Evolutionary conservation across 805 yeast genomes (phyloP).

Genomic region (Candida germanica): DNA sequence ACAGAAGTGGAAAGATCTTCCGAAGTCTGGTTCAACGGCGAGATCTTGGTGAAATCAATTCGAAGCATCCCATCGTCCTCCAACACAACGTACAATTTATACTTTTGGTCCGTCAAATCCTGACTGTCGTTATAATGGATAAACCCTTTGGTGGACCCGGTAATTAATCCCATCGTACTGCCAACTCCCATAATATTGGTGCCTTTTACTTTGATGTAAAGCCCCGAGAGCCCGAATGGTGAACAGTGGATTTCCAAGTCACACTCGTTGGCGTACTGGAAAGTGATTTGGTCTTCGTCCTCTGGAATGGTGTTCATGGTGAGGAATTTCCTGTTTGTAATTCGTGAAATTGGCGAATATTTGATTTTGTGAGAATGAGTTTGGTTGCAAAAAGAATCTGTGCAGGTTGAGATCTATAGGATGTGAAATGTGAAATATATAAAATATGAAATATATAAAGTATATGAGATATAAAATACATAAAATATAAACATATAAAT

Average conservation of each 20-base stretch:
- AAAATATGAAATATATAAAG: no score
- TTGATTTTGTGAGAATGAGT: no score
- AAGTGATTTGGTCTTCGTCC: conserved; percentile 16
- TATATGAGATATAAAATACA: no score
- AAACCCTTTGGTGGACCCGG: conserved; percentile 48
- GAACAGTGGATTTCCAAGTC: conserved; percentile 55
- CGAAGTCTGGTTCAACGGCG: conserved; percentile 17
- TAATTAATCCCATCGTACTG: conserved; percentile 54
- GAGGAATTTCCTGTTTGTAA: no score
- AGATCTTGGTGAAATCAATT: conserved; percentile 50
- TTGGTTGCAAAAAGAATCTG: no score
- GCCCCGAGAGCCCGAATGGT: conserved; percentile 53
- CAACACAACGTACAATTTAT: conserved; percentile 47
- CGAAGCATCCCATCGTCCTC: conserved; percentile 46
- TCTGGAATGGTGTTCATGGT: conserved; percentile 9
- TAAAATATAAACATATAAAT: no score
- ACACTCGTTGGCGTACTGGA: conserved; percentile 48
- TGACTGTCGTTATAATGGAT: conserved; percentile 48
- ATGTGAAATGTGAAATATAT: no score
- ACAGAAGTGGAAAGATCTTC: conserved; percentile 8
- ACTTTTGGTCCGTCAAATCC: conserved; percentile 46
- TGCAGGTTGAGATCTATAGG: no score
- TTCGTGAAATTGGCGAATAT: no score
- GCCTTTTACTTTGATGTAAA: conserved; percentile 46
- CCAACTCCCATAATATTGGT: conserved; percentile 54